Evolutionary conservation across 805 yeast genomes (phyloP).

Genomic region (Ogataea polymorpha): DNA sequence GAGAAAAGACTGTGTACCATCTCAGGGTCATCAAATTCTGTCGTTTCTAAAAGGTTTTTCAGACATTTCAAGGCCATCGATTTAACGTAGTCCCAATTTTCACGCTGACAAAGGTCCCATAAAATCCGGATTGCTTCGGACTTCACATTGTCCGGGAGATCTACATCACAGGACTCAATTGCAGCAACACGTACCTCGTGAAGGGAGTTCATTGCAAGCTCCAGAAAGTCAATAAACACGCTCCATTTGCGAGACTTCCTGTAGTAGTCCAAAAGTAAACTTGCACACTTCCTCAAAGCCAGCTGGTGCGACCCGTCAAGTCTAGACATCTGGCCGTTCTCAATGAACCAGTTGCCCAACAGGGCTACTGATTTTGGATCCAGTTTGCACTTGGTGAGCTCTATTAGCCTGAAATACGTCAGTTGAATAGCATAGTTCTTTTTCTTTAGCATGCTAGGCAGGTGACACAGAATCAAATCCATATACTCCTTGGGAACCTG

Average conservation of each 20-base stretch:
- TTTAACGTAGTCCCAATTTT: slow-evolving; percentile 44
- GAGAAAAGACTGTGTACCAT: slow-evolving; percentile 1
- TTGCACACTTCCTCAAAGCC: slow-evolving; percentile 35
- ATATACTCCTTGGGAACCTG: slow-evolving; percentile 19
- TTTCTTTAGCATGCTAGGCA: slow-evolving; percentile 17
- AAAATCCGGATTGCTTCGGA: slow-evolving; percentile 8
- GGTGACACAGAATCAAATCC: slow-evolving; percentile 28
- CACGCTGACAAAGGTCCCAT: slow-evolving; percentile 27
- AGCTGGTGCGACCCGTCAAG: slow-evolving; percentile 52
- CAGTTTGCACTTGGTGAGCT: not conserved
- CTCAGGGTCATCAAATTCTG: not conserved
- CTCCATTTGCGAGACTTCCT: slow-evolving; percentile 13
- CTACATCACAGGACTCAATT: slow-evolving; percentile 30
- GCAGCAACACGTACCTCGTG: slow-evolving; percentile 47
- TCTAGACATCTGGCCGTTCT: slow-evolving; percentile 21
- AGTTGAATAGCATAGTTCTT: slow-evolving; percentile 23
- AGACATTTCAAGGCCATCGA: slow-evolving; percentile 39
- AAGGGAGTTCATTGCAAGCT: slow-evolving; percentile 32
- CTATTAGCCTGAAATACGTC: slow-evolving; percentile 21
- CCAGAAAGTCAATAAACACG: slow-evolving; percentile 29
- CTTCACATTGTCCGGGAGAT: slow-evolving; percentile 3
- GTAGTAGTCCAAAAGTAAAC: slow-evolving; percentile 30
- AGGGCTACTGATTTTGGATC: slow-evolving; percentile 13
- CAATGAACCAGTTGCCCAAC: slow-evolving; percentile 37
- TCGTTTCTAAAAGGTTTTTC: slow-evolving; percentile 20